These are phyloP conservation scores for Fusarium acutatum DNA, from an alignment of 2,329 filamentous ascomycete species.

Conservation along the genomic window DNA sequence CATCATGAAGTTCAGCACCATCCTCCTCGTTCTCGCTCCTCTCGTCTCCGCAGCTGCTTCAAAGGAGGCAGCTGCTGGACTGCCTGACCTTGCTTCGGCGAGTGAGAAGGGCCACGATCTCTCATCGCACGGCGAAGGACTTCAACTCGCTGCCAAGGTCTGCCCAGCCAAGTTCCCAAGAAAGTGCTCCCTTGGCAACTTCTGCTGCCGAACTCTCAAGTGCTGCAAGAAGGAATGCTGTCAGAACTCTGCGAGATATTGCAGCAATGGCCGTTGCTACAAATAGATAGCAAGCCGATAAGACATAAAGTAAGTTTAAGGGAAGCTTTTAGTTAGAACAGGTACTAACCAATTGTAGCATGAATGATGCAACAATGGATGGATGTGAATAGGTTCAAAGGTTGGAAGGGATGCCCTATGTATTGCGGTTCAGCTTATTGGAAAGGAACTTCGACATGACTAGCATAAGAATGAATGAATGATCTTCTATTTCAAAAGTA, in stretches of 20 bases:
- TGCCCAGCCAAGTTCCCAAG: constrained; percentile 24
- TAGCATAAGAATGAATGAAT: neutral
- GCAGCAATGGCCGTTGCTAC: constrained; percentile 22
- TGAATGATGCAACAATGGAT: neutral
- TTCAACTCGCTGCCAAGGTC: neutral
- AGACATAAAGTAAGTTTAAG: neutral
- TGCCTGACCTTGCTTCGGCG: constrained; percentile 8
- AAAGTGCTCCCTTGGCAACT: constrained; percentile 11
- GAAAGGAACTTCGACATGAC: accelerated
- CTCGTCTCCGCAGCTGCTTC: constrained; percentile 9
- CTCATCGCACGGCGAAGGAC: neutral
- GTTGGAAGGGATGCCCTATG: accelerated
- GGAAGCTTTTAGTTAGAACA: accelerated
- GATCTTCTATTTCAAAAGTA: neutral
- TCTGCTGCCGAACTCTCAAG: constrained; percentile 23
- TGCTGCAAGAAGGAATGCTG: constrained; percentile 27
- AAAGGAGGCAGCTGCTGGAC: neutral
- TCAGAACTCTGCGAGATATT: constrained; percentile 16
- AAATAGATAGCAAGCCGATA: neutral
- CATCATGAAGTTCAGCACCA: constrained; percentile 16
- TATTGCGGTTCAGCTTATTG: neutral
- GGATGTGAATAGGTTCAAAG: accelerated
- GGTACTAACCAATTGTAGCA: neutral
- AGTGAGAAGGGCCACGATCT: constrained; percentile 9
- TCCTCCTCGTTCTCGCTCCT: constrained; percentile 6